These are phyloP conservation scores for Cladosporium sp. DNA, from an alignment of 2,329 filamentous ascomycete species.

Conservation along the genomic window DNA sequence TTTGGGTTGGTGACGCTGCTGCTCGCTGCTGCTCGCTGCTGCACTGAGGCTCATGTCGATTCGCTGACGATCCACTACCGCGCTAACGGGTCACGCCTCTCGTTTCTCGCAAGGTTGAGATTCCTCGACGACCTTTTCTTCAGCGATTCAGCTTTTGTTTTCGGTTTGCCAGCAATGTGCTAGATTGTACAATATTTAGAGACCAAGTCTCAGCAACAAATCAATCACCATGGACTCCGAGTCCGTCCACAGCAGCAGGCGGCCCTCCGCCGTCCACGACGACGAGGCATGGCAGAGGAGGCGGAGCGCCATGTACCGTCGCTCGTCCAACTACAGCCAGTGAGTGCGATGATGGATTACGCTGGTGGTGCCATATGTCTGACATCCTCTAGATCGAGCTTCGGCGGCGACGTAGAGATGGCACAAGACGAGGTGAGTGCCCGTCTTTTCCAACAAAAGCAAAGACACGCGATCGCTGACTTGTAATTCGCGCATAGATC, in stretches of 20 bases:
- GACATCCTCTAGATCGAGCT: conserved; percentile 57
- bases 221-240: conserved; percentile 10
- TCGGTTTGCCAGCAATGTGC: conserved; percentile 1
- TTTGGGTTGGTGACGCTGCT: conserved; percentile 5
- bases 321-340: conserved; percentile 70
- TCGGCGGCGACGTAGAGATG: conserved; percentile 98
- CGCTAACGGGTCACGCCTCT: conserved; percentile 4
- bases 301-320: conserved; percentile 52
- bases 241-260: conserved; percentile 7
- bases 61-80: neutral
- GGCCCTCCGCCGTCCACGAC: conserved; percentile 12
- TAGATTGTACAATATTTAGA: neutral
- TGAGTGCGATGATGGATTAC: conserved; percentile 35
- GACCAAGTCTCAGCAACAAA: conserved; percentile 7
- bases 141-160: neutral
- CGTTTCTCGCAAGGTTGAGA: neutral
- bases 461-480: neutral
- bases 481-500: conserved; percentile 45
- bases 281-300: conserved; percentile 18
- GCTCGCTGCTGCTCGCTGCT: too few relatives aligned
- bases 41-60: neutral
- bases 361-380: conserved; percentile 4
- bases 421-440: conserved; percentile 71
- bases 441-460: too few relatives aligned
- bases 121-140: neutral